phyloP scores from a whole-genome alignment of 169 alveolate species.

The Miamiensis avidus region DNA sequence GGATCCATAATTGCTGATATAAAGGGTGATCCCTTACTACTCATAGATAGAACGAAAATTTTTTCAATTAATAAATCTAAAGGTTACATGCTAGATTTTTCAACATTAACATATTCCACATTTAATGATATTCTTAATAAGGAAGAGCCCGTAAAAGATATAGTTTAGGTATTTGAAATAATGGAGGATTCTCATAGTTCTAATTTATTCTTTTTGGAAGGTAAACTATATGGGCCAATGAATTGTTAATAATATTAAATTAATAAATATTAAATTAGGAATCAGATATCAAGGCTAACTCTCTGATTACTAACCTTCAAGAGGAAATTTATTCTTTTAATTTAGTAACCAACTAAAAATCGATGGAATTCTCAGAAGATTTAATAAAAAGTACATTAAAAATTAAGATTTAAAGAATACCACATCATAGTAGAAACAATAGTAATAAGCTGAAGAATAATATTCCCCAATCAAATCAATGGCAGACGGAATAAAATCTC shows the following conservation, averaged over 20 bases:
- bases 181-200: no score
- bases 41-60: background rate
- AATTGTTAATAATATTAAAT: no score
- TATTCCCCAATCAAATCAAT: no score
- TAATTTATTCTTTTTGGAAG: no score
- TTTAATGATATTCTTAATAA: no score
- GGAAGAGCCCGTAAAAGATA: no score
- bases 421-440: background rate
- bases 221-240: background rate
- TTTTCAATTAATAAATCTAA: no score
- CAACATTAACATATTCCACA: background rate
- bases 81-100: background rate
- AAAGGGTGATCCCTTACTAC: background rate
- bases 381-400: no score
- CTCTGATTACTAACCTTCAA: background rate
- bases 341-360: no score
- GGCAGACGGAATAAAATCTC: no score
- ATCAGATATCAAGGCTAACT: background rate
- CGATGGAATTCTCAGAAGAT: background rate
- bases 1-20: background rate
- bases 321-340: background rate
- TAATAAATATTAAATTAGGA: background rate
- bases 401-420: background rate
- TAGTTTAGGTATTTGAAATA: no score
- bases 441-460: no score